These are phyloP conservation scores for Gigaspora rosea DNA, from an alignment of 192 early-diverging fungal genomes.

Conservation along the genomic window DNA sequence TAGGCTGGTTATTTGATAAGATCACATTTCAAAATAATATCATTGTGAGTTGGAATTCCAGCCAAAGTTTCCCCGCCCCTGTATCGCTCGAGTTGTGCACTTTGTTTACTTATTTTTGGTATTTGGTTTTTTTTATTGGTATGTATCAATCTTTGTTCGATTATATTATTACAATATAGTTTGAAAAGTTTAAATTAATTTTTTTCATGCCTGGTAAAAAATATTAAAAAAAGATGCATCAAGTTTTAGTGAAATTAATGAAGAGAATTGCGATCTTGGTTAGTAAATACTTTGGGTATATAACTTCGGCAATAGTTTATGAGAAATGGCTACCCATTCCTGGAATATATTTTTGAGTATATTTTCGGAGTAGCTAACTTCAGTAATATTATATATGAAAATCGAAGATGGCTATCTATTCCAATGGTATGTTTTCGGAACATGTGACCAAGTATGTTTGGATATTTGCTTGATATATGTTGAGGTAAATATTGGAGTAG, in stretches of 20 bases:
- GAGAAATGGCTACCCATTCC: too few relatives aligned
- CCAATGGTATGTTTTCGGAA: too few relatives aligned
- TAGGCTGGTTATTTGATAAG: background rate
- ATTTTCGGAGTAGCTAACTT: too few relatives aligned
- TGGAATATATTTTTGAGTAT: too few relatives aligned
- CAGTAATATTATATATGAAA: too few relatives aligned
- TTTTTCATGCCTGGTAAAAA: background rate
- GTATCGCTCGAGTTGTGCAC: background rate
- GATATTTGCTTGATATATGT: too few relatives aligned
- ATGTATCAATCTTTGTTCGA: constrained; percentile 15
- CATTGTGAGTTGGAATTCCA: constrained; percentile 19
- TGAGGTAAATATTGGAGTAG: too few relatives aligned
- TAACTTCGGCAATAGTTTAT: too few relatives aligned
- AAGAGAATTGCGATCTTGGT: too few relatives aligned
- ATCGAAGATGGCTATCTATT: too few relatives aligned
- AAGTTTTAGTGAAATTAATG: background rate
- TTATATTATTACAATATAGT: constrained; percentile 24
- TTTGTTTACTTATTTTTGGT: background rate
- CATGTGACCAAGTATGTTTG: too few relatives aligned
- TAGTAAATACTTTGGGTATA: too few relatives aligned
- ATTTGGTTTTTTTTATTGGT: constrained; percentile 9
- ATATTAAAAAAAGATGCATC: constrained; percentile 14
- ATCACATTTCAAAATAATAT: constrained; percentile 25
- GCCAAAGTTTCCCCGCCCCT: background rate
- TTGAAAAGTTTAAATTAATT: constrained; percentile 23